Percentiles rank a stretch among this genome's conserved stretches.
Conservation (phyloP, 139 green algal genomes). For the Chlorella vulgaris region DNA sequence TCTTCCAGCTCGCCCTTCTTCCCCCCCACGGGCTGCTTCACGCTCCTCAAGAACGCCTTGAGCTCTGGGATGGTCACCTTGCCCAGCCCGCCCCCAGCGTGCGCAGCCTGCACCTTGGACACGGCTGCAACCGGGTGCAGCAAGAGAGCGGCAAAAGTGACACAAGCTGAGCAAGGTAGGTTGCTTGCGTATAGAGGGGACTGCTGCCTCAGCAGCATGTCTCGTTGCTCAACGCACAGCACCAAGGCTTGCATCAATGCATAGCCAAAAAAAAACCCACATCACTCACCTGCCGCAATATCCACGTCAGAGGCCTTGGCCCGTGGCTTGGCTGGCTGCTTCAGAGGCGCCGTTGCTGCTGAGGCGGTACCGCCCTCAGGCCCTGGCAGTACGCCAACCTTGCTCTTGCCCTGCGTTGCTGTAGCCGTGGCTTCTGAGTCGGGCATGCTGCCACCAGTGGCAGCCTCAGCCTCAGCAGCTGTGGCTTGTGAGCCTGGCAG, state of each 20-base stretch:
- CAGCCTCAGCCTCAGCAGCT: neutral
- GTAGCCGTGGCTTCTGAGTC: neutral
- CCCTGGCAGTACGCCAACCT: no score
- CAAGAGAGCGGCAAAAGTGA: neutral
- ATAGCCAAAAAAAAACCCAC: neutral
- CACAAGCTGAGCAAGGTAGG: neutral
- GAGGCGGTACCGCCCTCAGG: neutral
- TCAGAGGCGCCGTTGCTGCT: neutral
- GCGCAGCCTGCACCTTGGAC: constrained; percentile 8
- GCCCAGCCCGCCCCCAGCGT: constrained; percentile 37
- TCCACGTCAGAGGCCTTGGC: constrained; percentile 25
- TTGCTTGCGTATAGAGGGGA: neutral
- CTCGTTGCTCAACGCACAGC: no score
- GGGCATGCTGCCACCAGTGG: neutral
- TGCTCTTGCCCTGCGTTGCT: neutral
- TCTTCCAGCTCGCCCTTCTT: constrained; percentile 73
- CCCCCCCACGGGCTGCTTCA: constrained; percentile 60
- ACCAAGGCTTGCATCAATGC: no score
- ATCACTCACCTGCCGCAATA: neutral
- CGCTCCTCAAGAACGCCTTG: constrained; percentile 52
- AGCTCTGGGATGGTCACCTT: constrained; percentile 65
- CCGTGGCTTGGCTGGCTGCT: constrained; percentile 22
- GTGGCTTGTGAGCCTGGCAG: neutral
- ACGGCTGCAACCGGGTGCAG: constrained; percentile 3
- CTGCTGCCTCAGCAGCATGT: no score